Evolutionary conservation across 345 rosid genomes (phyloP).

Genomic region (Citrus glauca): DNA sequence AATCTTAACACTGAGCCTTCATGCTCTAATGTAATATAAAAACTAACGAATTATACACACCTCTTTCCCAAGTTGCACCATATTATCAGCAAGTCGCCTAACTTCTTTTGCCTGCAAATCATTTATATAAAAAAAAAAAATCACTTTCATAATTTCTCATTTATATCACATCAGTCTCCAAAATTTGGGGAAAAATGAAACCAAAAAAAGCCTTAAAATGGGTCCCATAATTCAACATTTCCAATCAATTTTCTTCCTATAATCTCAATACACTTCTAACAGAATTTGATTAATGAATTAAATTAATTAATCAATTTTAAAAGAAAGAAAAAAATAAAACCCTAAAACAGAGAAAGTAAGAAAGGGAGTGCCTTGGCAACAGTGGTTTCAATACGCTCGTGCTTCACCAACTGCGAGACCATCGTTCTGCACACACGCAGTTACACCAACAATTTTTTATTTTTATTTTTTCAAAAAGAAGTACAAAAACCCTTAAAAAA

Average conservation of each 20-base stretch:
- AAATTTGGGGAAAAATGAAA: background rate
- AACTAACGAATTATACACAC: constrained; percentile 18
- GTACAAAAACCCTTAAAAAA: background rate
- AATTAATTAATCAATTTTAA: background rate
- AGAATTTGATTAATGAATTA: background rate
- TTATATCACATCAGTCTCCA: background rate
- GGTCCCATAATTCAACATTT: background rate
- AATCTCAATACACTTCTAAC: background rate
- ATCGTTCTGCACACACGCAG: constrained; percentile 49
- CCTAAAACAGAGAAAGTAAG: constrained; percentile 4
- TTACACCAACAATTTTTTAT: background rate
- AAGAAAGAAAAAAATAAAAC: constrained; percentile 11
- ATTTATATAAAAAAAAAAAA: background rate
- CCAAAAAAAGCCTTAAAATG: background rate
- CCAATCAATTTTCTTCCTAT: background rate
- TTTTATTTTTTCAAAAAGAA: background rate
- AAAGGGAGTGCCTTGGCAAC: constrained; percentile 60
- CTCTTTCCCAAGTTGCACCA: constrained; percentile 96
- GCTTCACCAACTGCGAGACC: constrained; percentile 96
- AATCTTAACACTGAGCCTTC: background rate
- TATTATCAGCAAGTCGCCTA: constrained; percentile 82
- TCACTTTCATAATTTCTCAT: background rate
- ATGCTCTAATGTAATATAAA: background rate
- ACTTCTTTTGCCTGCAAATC: constrained; percentile 76
- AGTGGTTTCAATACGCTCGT: constrained; percentile 88